Conservation (phyloP, 169 alveolate genomes). For the Plasmodium inui region DNA sequence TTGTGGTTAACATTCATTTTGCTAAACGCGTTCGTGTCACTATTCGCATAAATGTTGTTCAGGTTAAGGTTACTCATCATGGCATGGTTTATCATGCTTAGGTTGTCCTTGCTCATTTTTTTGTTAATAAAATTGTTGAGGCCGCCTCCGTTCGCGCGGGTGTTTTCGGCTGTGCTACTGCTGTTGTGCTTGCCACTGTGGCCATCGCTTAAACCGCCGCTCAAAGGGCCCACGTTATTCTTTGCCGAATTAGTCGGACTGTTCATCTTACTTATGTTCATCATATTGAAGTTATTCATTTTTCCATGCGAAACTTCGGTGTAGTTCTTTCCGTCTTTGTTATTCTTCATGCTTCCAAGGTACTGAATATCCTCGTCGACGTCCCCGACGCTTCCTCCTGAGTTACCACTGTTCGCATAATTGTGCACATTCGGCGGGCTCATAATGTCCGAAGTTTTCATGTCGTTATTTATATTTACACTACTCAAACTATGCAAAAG, state of each 20-base stretch:
- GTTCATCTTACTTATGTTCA: not conserved
- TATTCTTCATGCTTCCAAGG: not conserved
- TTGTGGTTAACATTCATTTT: conserved; percentile 34
- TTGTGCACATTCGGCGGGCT: not conserved
- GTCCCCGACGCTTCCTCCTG: not conserved
- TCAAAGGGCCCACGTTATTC: not conserved
- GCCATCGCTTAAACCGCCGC: not conserved
- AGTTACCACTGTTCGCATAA: not conserved
- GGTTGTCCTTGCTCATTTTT: conserved; percentile 14
- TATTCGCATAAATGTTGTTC: conserved; percentile 24
- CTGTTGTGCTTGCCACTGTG: not conserved
- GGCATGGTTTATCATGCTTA: conserved; percentile 23
- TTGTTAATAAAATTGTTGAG: conserved; percentile 12
- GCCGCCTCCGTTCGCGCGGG: not conserved
- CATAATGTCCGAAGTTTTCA: not conserved
- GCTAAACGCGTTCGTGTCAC: conserved; percentile 13
- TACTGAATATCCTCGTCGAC: not conserved
- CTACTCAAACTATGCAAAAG: not conserved
- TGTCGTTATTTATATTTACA: not conserved
- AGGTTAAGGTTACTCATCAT: conserved; percentile 18
- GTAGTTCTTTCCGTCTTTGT: conserved; percentile 4
- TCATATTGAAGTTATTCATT: not conserved
- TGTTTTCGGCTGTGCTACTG: not conserved
- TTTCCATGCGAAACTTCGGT: conserved; percentile 8
- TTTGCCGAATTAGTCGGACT: not conserved